Evolutionary conservation across 805 yeast species (phyloP).

Genomic region (Kodamaea lidongshanica): DNA sequence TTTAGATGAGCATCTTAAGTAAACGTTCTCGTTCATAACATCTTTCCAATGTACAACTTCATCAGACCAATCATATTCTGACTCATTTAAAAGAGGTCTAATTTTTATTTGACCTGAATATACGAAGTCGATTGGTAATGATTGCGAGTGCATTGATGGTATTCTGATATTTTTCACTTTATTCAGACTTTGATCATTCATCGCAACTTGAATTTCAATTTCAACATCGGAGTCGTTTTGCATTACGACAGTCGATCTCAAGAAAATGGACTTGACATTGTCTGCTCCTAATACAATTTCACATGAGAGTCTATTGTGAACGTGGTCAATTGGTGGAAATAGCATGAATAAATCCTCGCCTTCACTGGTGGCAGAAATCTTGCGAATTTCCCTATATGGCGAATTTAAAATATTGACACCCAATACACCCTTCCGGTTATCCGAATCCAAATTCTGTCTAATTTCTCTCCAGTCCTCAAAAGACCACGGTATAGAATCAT

Average conservation of each 20-base stretch:
- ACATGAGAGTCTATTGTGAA: conserved; percentile 70
- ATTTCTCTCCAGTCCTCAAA: conserved; percentile 91
- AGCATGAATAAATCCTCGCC: conserved; percentile 75
- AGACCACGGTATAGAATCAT: conserved; percentile 67
- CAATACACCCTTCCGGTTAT: conserved; percentile 52
- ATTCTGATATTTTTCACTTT: conserved; percentile 28
- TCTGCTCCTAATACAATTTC: conserved; percentile 66
- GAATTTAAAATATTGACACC: conserved; percentile 58
- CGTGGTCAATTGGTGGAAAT: conserved; percentile 52
- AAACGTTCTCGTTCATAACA: conserved; percentile 42
- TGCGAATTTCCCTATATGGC: conserved; percentile 46
- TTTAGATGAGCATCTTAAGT: conserved; percentile 53
- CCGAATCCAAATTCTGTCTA: conserved; percentile 71
- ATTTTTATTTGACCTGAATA: conserved; percentile 53
- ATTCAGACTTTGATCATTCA: conserved; percentile 27
- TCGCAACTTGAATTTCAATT: conserved; percentile 40
- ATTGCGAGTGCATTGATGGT: conserved; percentile 48
- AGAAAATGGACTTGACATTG: conserved; percentile 69
- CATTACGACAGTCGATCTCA: conserved; percentile 70
- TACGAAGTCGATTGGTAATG: conserved; percentile 71
- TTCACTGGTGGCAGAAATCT: conserved; percentile 67
- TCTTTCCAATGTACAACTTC: conserved; percentile 61
- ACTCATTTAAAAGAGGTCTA: conserved; percentile 52
- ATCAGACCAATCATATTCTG: conserved; percentile 63
- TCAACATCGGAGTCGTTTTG: conserved; percentile 58